phyloP scores from a whole-genome alignment of 2,329 filamentous ascomycete genomes.

The Colletotrichum sp. region DNA sequence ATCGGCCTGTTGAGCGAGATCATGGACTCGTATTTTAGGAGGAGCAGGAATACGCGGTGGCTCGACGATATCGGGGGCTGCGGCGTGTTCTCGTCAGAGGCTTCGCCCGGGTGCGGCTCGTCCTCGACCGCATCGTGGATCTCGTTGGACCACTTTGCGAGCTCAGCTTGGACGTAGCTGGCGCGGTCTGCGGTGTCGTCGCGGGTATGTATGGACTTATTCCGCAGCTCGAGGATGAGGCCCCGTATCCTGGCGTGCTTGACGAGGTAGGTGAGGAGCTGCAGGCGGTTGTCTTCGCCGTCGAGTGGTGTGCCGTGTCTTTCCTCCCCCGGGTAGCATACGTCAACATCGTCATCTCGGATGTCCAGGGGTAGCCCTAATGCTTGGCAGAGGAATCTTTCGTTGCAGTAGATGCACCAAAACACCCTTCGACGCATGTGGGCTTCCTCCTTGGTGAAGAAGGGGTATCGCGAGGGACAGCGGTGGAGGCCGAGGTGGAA shows the following conservation, averaged over 20 bases:
- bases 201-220: conserved; percentile 53
- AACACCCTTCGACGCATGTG: conserved; percentile 58
- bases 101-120: conserved; percentile 26
- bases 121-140: conserved; percentile 53
- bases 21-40: conserved; percentile 54
- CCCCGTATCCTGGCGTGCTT: conserved; percentile 55
- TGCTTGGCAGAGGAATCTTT: conserved; percentile 61
- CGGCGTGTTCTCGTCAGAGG: conserved; percentile 22
- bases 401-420: conserved; percentile 62
- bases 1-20: conserved; percentile 57
- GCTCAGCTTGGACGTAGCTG: conserved; percentile 50
- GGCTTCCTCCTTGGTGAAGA: conserved; percentile 51
- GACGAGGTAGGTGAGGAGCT: conserved; percentile 43
- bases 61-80: conserved; percentile 18
- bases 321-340: conserved; percentile 58
- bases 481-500: conserved; percentile 65
- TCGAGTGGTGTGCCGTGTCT: conserved; percentile 36
- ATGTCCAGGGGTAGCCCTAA: conserved; percentile 61
- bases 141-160: conserved; percentile 59
- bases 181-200: conserved; percentile 47
- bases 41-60: conserved; percentile 46
- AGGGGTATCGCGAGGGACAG: conserved; percentile 57
- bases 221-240: conserved; percentile 56
- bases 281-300: conserved; percentile 32
- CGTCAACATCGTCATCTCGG: conserved; percentile 62